These are phyloP conservation scores for Viridothelium virens DNA, from an alignment of 495 filamentous ascomycete species.

Conservation along the genomic window DNA sequence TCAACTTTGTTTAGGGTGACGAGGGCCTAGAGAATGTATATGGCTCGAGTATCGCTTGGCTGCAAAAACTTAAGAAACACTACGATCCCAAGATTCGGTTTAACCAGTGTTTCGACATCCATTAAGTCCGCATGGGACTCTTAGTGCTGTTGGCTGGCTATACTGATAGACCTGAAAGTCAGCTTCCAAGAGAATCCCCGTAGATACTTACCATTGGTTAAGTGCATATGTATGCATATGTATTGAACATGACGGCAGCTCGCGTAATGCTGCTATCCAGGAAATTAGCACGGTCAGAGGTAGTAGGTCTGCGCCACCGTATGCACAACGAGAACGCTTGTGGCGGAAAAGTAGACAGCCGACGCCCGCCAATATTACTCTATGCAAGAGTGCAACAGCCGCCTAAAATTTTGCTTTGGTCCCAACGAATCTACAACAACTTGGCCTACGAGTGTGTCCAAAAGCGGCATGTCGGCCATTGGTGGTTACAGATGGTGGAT, in stretches of 20 bases:
- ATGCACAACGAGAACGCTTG: not conserved
- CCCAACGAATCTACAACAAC: not conserved
- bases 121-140: not conserved
- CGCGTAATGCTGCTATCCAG: not conserved
- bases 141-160: not conserved
- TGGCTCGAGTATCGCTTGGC: constrained; percentile 14
- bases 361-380: too few species aligned
- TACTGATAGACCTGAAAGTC: not conserved
- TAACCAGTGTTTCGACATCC: constrained; percentile 1
- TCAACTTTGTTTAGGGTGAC: constrained; percentile 25
- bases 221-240: not conserved
- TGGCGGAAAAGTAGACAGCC: not conserved
- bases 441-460: not conserved
- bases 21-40: constrained; percentile 19
- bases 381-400: not conserved
- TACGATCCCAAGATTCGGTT: constrained; percentile 22
- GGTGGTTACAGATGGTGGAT: not conserved
- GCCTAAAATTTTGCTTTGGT: not conserved
- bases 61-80: constrained; percentile 18
- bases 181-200: not conserved
- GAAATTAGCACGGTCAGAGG: not conserved
- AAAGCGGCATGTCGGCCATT: not conserved
- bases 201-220: not conserved
- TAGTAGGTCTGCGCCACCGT: not conserved
- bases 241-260: not conserved